A percentile compares a stretch with the other conserved stretches of the same genome.
phyloP scores from a whole-genome alignment of 352 stramenopile genomes.

The Vaucheria bursata region DNA sequence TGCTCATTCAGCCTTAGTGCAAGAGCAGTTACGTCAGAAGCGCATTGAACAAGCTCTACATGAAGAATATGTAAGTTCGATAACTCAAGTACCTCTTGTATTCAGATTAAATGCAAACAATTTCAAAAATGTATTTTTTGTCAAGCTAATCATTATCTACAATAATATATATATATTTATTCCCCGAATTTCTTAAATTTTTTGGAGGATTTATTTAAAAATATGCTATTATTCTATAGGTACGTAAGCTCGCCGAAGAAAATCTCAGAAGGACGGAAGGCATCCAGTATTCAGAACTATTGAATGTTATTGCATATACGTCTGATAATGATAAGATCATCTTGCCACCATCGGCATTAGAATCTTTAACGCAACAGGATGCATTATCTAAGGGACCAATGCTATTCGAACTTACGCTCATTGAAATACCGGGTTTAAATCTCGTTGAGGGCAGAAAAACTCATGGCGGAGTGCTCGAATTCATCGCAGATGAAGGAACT shows the following conservation, averaged over 20 bases:
- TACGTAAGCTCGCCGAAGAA: slow-evolving; percentile 28
- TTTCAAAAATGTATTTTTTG: background rate
- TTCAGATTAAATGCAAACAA: background rate
- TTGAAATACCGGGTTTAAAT: background rate
- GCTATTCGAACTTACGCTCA: slow-evolving; percentile 46
- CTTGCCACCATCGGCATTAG: slow-evolving; percentile 38
- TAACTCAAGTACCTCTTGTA: background rate
- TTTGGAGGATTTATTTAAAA: background rate
- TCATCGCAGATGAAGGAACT: slow-evolving; percentile 43
- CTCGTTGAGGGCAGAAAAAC: slow-evolving; percentile 11
- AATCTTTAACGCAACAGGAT: slow-evolving; percentile 40
- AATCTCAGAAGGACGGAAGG: slow-evolving; percentile 31
- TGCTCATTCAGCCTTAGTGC: slow-evolving; percentile 25
- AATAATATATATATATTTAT: too few species aligned
- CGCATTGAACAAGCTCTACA: slow-evolving; percentile 36
- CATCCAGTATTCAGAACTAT: slow-evolving; percentile 34
- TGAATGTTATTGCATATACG: slow-evolving; percentile 19
- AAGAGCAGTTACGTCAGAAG: slow-evolving; percentile 29
- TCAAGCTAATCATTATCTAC: background rate
- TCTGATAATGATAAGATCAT: slow-evolving; percentile 47
- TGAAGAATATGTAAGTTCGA: slow-evolving; percentile 30
- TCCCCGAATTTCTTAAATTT: too few species aligned
- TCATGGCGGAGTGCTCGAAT: slow-evolving; percentile 46
- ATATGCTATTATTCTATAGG: slow-evolving; percentile 8
- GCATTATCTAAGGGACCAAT: slow-evolving; percentile 42